Base-by-base conservation (phyloP, 164 flowering plant genomes). In the Nelumbo lutea region DNA sequence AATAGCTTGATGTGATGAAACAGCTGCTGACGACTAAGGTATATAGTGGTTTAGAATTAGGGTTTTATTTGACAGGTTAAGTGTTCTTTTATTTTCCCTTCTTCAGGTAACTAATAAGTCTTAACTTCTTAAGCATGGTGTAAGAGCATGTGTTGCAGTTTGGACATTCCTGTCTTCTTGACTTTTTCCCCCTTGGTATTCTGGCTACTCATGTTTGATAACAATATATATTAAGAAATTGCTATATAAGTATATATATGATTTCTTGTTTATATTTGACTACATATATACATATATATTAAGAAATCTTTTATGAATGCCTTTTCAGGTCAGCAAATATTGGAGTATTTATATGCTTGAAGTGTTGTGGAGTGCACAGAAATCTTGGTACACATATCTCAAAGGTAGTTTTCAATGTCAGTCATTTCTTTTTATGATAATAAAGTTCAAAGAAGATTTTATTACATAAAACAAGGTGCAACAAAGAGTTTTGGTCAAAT, bases 341-440 rank as follows among this genome's bases (percentile, higher is more conserved):
- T 79, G 99, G 99, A 77, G 97, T 95, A 14, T 90, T 95, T 69
- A 75, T 95, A 81, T 95, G 99, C 86, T 83, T 90, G 77, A 95
- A 90, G 76, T 95, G 98, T 64, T 87, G 96, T 68, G 97, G 97
- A 40, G 95, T 89, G 71, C 99, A 92, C 82, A 84, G 99, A 80
- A 90, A 91, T 77, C 96, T 92, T 72, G 97, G 97, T 13, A 83
- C 94, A 44, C 94, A 88, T 75, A 81, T 90, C 74, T 92, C 99
- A 66, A 92, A 95, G 98, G 99, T 95, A 76, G 66, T 15, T 64
- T 39, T 44, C 66, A 41, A 58, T 42, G 1, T 27, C 44, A 59
- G 43, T 50, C 9, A 9, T 51, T 46, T n/a, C 45, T 46, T 62
- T 1, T 59, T 50, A 6, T 4, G 27, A 27, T 27, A 27, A 27